Base-by-base conservation (phyloP, 352 stramenopile genomes). In the Globisporangium parvum region DNA sequence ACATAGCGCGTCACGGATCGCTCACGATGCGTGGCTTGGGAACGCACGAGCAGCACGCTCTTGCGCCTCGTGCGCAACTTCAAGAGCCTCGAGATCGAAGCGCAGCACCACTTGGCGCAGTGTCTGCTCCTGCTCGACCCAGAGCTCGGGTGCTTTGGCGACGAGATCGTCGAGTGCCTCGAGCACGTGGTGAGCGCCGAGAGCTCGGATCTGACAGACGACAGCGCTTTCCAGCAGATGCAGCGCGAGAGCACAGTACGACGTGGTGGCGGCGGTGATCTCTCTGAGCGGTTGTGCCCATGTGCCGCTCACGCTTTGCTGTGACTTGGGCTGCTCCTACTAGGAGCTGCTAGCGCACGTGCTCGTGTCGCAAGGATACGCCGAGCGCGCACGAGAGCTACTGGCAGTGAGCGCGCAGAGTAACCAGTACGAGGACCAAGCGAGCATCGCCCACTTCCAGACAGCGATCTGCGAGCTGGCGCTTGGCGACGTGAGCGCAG, bases 341-440 rank as follows among this genome's bases (percentile, higher is more conserved):
- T 49, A 86, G 71, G 73, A 85, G 47, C 63, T 85, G 21, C 52
- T 84, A 10, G 67, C 64, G n/a, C 67, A 87, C 35, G 50, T 80
- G 23, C 53, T 70, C 39, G 62, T 76, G 15, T 60, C 61, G 5
- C 54, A 41, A 6, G 58, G 55, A 5, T 51, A 60, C 8, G 65
- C 69, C 24, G 54, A 68, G 33, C 65, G 66, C 24, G 68, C 65
- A 1, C n/a, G 33, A 9, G 21, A 12, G 2, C 31, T 54, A 1
- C 49, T 54, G 1, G 10, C 17, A 21, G 12, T 33, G 21, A 35
- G 3, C 15, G n/a, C 41, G n/a, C 41, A 28, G 11, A 50, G 37
- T 20, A 63, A 57, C 10, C 50, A 63, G 44, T 63, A 39, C 26
- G 57, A 63, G 12, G 57, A 53, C 17, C 69, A 66, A 21, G 57